Percentiles rank a stretch among this genome's conserved stretches.
Evolutionary conservation across 2,329 filamentous ascomycete genomes (phyloP).

Genomic region (Verticillium longisporum): DNA sequence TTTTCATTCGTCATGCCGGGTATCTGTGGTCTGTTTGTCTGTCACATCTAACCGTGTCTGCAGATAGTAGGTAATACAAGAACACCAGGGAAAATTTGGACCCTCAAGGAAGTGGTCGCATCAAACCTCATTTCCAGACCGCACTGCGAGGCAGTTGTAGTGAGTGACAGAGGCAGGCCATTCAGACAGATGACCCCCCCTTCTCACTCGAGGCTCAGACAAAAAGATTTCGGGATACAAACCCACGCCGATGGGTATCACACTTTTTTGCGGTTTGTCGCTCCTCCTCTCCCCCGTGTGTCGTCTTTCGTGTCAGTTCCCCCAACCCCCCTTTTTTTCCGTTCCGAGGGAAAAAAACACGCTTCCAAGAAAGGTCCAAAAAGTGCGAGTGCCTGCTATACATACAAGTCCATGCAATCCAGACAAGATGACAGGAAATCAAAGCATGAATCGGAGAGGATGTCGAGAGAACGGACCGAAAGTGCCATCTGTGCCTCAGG

Average conservation of each 20-base stretch:
- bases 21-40: background rate
- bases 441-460: background rate
- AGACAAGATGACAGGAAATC: background rate
- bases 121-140: too few species aligned
- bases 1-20: background rate
- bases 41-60: background rate
- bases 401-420: background rate
- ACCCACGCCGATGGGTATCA: background rate
- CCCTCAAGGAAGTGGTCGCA: too few species aligned
- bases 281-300: background rate
- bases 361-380: background rate
- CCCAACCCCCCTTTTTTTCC: background rate
- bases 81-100: too few species aligned
- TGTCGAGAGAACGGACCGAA: background rate
- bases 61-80: too few species aligned
- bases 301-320: background rate
- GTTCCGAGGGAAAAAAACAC: background rate
- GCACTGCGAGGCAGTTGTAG: too few species aligned
- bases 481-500: background rate
- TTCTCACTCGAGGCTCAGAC: background rate
- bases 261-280: background rate
- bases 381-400: background rate
- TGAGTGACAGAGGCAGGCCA: too few species aligned
- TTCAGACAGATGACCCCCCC: too few species aligned
- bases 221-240: background rate